Base-by-base conservation (phyloP, 1,139 yeast species). In the Debaryomyces fabryi region DNA sequence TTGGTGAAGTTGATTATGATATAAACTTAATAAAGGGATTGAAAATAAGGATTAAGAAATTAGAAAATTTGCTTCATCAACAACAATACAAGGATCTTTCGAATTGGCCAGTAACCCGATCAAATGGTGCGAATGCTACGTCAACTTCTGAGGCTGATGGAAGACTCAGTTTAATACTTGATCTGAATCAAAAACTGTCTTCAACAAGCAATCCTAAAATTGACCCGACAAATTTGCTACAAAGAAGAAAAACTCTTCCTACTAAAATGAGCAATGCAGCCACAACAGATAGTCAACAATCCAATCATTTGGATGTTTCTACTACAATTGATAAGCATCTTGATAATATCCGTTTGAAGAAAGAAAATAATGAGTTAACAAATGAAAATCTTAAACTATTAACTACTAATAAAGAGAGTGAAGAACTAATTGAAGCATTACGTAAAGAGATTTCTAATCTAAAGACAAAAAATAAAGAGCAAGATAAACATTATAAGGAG, bases 61-160 rank as follows among this genome's bases (percentile, higher is more conserved):
- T 86, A 43, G 95, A 87, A 57, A 82, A 78, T 49, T 64, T 86
- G 29, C 64, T 87, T 12, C 91, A 86, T 59, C 89, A 85, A 55
- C 83, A 81, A 42, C 86, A 80, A 52, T 82, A 78, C 58, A 78
- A 79, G 45, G 79, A 82, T 50, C 69, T 82, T 25, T 72, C 76
- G n/a, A 76, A 72, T 36, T 82, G 88, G 88, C 86, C 88, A 1
- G 72, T 60, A 3, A 57, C 38, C 15, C 41, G 35, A 10, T 9
- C 34, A 5, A 21, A 32, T 44, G 46, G 63, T 45, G 56, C 54
- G 20, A 42, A 21, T 21, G 16, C 30, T 12, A 25, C 47, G 2
- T 35, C 50, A 6, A 42, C 54, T 5, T 47, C 58, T 25, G 51
- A 52, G 2, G 30, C 39, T 10, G 24, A 27, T 32, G 46, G 29